These are phyloP conservation scores for Macrolepiota dolichaula DNA, from an alignment of 768 basidiomycete species.

Conservation along the genomic window DNA sequence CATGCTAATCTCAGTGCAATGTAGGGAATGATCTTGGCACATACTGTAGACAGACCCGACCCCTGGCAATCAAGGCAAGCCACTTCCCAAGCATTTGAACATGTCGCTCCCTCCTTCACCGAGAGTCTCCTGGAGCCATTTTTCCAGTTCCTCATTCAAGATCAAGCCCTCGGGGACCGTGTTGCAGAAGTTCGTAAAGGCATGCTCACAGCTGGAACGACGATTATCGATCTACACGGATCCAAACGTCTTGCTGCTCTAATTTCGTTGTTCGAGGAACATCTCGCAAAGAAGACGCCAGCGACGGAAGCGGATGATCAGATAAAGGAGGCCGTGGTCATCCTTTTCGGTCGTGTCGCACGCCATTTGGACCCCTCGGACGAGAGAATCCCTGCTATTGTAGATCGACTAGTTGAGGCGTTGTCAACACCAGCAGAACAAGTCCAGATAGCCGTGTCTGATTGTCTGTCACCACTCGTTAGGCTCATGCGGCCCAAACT, in stretches of 20 bases:
- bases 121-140: constrained; percentile 61
- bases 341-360: constrained; percentile 90
- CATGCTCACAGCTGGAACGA: constrained; percentile 84
- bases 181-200: constrained; percentile 75
- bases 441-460: constrained; percentile 94
- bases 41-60: constrained; percentile 82
- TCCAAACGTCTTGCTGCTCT: constrained; percentile 65
- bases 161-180: constrained; percentile 86
- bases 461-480: constrained; percentile 89
- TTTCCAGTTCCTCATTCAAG: constrained; percentile 83
- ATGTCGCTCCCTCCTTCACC: constrained; percentile 64
- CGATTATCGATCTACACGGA: constrained; percentile 83
- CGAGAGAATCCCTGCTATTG: constrained; percentile 72
- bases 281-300: constrained; percentile 53
- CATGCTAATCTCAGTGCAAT: constrained; percentile 6
- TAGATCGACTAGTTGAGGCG: constrained; percentile 83
- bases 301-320: constrained; percentile 77
- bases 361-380: constrained; percentile 81
- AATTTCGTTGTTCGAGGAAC: constrained; percentile 78
- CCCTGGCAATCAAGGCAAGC: constrained; percentile 86
- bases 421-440: constrained; percentile 93
- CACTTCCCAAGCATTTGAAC: constrained; percentile 61
- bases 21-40: constrained; percentile 90
- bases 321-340: constrained; percentile 93
- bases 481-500: constrained; percentile 61